phyloP scores from a whole-genome alignment of 345 rosid genomes.

The Syzygium oleosum region DNA sequence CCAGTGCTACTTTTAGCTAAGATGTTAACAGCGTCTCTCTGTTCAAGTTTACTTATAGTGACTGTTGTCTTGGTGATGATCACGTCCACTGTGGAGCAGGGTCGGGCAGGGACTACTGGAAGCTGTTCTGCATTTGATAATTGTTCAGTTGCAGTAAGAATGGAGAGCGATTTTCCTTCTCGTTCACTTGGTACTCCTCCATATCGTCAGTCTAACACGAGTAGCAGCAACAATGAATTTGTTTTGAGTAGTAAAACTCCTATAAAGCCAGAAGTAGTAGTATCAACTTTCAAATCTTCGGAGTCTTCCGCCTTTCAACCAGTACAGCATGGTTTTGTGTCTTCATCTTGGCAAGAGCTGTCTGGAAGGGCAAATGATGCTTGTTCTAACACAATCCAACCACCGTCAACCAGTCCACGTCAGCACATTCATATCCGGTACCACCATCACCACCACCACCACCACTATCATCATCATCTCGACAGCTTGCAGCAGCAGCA shows the following conservation, averaged over 20 bases:
- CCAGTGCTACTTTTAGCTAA: background rate
- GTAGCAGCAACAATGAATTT: slow-evolving; percentile 49
- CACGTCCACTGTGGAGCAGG: slow-evolving; percentile 20
- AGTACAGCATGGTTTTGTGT: slow-evolving; percentile 14
- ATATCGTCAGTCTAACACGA: slow-evolving; percentile 45
- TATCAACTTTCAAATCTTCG: slow-evolving; percentile 30
- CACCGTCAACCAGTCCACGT: slow-evolving; percentile 11
- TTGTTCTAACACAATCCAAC: slow-evolving; percentile 2
- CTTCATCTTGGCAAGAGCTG: slow-evolving; percentile 11
- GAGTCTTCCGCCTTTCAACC: slow-evolving; percentile 33
- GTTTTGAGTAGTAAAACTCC: slow-evolving; percentile 32
- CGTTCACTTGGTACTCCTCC: slow-evolving; percentile 22
- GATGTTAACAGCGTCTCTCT: background rate
- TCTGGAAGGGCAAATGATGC: slow-evolving; percentile 17
- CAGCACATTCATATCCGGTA: slow-evolving; percentile 23
- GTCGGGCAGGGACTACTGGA: slow-evolving; percentile 35
- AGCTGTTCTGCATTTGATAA: slow-evolving; percentile 48
- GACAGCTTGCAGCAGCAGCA: slow-evolving; percentile 18
- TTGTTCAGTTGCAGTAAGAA: slow-evolving; percentile 35
- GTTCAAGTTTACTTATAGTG: background rate
- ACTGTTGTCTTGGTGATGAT: background rate
- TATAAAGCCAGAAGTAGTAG: slow-evolving; percentile 24
- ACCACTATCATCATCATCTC: slow-evolving; percentile 21
- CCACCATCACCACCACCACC: slow-evolving; percentile 27
- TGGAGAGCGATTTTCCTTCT: slow-evolving; percentile 27